These are phyloP conservation scores for Nicotiana obtusifolia DNA, from an alignment of 257 asterid species.

Conservation along the genomic window DNA sequence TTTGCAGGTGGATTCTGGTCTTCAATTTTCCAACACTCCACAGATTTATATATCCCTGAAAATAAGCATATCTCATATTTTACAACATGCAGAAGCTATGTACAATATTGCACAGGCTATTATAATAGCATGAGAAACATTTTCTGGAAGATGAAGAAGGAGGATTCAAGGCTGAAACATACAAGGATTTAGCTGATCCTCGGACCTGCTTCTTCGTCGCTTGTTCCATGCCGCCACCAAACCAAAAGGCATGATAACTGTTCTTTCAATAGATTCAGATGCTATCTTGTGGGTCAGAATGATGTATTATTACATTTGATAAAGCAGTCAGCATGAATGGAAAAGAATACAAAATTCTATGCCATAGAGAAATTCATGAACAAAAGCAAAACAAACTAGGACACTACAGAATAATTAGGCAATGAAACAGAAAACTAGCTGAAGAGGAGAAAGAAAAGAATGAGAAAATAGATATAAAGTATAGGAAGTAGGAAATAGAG, in stretches of 20 bases:
- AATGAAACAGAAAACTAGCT: background rate
- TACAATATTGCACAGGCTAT: background rate
- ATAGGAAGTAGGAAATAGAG: constrained; percentile 10
- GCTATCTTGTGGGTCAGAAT: constrained; percentile 9
- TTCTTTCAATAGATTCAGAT: constrained; percentile 11
- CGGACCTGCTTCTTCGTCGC: constrained; percentile 89
- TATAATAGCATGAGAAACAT: background rate
- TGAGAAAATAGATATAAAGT: constrained; percentile 3
- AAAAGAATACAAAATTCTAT: constrained; percentile 1
- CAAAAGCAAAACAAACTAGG: background rate
- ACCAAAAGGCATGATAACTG: constrained; percentile 71
- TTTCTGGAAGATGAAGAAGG: background rate
- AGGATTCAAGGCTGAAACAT: constrained; percentile 12
- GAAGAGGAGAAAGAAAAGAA: background rate
- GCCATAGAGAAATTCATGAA: background rate
- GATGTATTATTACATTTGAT: constrained; percentile 13
- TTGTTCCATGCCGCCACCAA: constrained; percentile 94
- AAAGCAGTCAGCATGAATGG: background rate
- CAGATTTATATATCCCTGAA: constrained; percentile 88
- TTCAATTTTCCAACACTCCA: constrained; percentile 72
- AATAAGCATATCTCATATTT: background rate
- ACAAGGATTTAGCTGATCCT: constrained; percentile 78
- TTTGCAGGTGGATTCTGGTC: constrained; percentile 62
- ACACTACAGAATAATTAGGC: background rate
- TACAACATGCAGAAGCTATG: background rate